phyloP scores from a whole-genome alignment of 1,284 basidiomycete genomes.

The Apiotrichum gracile region DNA sequence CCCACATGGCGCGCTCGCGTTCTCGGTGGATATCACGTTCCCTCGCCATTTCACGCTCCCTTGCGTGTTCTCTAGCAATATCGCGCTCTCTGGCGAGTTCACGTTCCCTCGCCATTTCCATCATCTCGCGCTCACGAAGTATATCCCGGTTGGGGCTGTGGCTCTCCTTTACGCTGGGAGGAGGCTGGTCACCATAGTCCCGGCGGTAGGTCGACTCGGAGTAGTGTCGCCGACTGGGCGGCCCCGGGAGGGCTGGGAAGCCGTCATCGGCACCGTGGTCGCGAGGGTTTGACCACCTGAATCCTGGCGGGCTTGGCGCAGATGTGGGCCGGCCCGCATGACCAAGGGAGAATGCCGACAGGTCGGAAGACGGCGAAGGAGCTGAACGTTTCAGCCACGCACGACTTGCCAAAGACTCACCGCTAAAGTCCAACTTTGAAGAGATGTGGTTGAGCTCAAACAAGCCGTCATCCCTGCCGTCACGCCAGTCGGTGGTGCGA shows the following conservation, averaged over 20 bases:
- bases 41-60: not conserved
- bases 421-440: constrained; percentile 10
- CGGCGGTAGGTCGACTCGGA: not conserved
- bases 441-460: constrained; percentile 7
- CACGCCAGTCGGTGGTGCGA: not conserved
- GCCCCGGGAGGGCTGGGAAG: constrained; percentile 7
- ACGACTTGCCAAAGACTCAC: not conserved
- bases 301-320: not conserved
- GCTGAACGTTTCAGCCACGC: not conserved
- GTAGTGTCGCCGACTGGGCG: not conserved
- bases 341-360: constrained; percentile 34
- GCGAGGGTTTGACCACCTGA: not conserved
- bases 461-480: constrained; percentile 14
- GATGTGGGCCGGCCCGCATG: not conserved
- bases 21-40: not conserved
- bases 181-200: not conserved
- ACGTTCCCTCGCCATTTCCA: not conserved
- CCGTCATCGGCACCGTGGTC: constrained; percentile 18
- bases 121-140: not conserved
- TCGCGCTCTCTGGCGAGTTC: not conserved
- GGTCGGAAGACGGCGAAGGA: constrained; percentile 25
- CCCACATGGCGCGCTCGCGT: too few species aligned
- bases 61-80: too few species aligned
- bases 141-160: not conserved
- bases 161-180: not conserved